A percentile compares a stretch with the other conserved stretches of the same genome.
Conservation (phyloP, 805 yeast species). For the Isabelozyma pseudorhagii region DNA sequence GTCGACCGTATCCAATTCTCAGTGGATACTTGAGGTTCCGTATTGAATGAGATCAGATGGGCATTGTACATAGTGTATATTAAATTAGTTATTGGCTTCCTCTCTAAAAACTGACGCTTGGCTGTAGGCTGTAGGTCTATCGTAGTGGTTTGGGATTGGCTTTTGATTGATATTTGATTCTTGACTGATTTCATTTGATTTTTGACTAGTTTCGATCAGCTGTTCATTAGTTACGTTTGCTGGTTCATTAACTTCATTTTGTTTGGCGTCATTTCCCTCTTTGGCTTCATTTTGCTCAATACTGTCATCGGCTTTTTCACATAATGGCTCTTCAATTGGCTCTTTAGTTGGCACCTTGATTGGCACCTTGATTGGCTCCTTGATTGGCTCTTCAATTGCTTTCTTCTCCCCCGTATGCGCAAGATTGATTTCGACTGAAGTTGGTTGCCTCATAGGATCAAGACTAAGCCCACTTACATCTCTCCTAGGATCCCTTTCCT, state of each 20-base stretch:
- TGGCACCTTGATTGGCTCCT: too few relatives aligned
- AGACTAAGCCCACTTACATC: not conserved
- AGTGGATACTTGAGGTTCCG: not conserved
- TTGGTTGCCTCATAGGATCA: not conserved
- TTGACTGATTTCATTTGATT: not conserved
- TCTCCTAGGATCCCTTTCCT: not conserved
- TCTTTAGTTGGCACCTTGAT: too few relatives aligned
- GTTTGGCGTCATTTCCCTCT: too few relatives aligned
- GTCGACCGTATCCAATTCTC: not conserved
- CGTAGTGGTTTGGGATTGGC: not conserved
- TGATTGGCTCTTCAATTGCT: too few relatives aligned
- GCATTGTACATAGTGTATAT: not conserved
- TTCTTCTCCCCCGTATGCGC: too few relatives aligned
- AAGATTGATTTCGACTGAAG: too few relatives aligned
- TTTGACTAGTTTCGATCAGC: not conserved
- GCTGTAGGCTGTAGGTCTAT: not conserved
- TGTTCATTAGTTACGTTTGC: not conserved
- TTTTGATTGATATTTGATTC: too few relatives aligned
- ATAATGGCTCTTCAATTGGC: too few relatives aligned
- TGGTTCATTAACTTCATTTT: not conserved
- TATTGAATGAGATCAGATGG: not conserved
- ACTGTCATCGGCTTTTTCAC: too few relatives aligned
- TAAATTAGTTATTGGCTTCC: not conserved
- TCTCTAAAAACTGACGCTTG: not conserved
- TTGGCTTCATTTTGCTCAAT: too few relatives aligned